Evolutionary conservation across 2,329 filamentous ascomycete species (phyloP), one percentile per base, ranked within the genome.

Genomic region (Aspergillus luchuensis): DNA sequence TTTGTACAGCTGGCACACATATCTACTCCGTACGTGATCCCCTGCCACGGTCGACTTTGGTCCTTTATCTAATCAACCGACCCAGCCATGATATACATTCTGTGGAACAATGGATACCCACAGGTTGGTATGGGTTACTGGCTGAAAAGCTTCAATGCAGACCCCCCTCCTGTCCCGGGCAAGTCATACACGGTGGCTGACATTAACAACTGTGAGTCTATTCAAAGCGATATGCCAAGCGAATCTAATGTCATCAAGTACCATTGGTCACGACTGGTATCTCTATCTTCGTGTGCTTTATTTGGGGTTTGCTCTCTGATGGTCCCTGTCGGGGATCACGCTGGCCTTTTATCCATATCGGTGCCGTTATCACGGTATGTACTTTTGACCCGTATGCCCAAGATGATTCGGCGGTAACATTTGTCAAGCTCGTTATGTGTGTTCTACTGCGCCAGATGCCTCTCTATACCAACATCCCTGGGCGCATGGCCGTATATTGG

Each of bases 101-200:
- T 78, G 8, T 79, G 76, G 76, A 79, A 79, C 56, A 79, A 79
- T 36, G 76, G 72, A 17, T 17, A 23, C 3, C 59, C 67, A 1
- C 76, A 79, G 52, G 45, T 65, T 0, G 76, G 71, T 6, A 79
- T 79, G 75, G 77, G 76, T 1, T 79, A 77, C 63, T 80, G 77
- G 76, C 66, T 80, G 39, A 79, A 79, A 60, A 76, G 73, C 57
- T 79, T 79, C 64, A 74, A 78, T 36, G 61, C 66, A 5, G 67
- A 67, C 2, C 72, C 74, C 8, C 48, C 71, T 33, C 76, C 77
- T 3, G 69, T 79, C 1, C 76, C 76, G 0, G 77, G 76, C 2
- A 69, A 58, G 1, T 57, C 64, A 3, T 79, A 71, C 58, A 67
- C 73, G 1, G 65, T 77, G 2, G 23, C 69, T 1, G 64, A 78